phyloP scores from a whole-genome alignment of 495 filamentous ascomycete genomes.

The Usnea hakonensis region DNA sequence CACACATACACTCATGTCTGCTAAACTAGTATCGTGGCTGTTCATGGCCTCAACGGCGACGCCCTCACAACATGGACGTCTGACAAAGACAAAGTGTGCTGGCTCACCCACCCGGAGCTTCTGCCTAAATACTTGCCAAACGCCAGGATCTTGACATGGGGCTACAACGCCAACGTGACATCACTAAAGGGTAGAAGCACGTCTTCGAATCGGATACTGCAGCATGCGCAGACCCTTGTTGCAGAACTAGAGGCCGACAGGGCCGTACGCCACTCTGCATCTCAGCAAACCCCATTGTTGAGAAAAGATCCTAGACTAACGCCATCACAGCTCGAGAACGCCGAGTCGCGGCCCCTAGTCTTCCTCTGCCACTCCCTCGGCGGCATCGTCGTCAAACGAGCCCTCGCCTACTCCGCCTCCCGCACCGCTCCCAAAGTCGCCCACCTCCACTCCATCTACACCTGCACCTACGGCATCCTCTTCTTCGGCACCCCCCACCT shows the following conservation, averaged over 20 bases:
- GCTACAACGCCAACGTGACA: slow-evolving; percentile 29
- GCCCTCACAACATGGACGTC: slow-evolving; percentile 29
- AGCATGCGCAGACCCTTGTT: slow-evolving; percentile 32
- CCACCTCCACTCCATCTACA: slow-evolving; percentile 33
- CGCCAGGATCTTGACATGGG: slow-evolving; percentile 26
- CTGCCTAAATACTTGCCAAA: slow-evolving; percentile 26
- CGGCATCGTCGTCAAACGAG: slow-evolving; percentile 25
- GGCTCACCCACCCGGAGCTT: slow-evolving; percentile 25
- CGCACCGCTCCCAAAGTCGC: slow-evolving; percentile 12
- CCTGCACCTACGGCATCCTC: slow-evolving; percentile 32
- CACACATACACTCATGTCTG: background rate
- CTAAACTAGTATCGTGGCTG: slow-evolving; percentile 32
- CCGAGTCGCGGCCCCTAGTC: slow-evolving; percentile 18
- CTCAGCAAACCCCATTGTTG: too few species aligned
- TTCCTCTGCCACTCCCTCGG: slow-evolving; percentile 24
- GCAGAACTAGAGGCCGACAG: slow-evolving; percentile 23
- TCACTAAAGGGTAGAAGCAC: slow-evolving; percentile 20
- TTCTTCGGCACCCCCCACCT: slow-evolving; percentile 38
- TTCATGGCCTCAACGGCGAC: slow-evolving; percentile 39
- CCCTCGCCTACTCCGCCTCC: slow-evolving; percentile 20
- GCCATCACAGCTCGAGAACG: slow-evolving; percentile 19
- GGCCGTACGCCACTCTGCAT: background rate
- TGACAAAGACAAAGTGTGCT: slow-evolving; percentile 18
- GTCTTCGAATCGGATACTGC: slow-evolving; percentile 25
- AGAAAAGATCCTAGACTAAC: slow-evolving; percentile 1